Conservation (phyloP, 139 green algal species). For the Nannochloris sp. region DNA sequence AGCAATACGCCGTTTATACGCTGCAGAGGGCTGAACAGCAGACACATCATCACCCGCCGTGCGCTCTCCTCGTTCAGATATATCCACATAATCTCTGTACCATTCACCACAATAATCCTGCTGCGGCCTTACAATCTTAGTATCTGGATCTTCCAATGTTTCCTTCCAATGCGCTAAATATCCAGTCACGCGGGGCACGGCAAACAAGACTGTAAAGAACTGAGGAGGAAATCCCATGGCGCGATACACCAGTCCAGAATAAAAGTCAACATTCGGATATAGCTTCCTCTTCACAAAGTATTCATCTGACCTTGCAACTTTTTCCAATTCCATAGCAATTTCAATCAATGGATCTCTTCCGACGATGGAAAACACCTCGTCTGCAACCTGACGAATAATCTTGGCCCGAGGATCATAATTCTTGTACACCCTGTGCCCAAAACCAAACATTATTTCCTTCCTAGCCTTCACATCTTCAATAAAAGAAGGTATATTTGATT, state of each 20-base stretch:
- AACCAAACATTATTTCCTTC: slow-evolving; percentile 89
- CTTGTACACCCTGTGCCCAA: slow-evolving; percentile 98
- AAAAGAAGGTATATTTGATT: slow-evolving; percentile 66
- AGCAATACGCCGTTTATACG: slow-evolving; percentile 71
- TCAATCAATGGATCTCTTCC: slow-evolving; percentile 95
- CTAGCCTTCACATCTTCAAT: slow-evolving; percentile 62
- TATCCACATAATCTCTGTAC: slow-evolving; percentile 69
- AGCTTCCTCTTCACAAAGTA: slow-evolving; percentile 88
- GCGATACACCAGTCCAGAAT: slow-evolving; percentile 79
- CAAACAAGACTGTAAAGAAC: slow-evolving; percentile 99
- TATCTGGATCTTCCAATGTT: slow-evolving; percentile 86
- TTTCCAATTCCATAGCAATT: slow-evolving; percentile 79
- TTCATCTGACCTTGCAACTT: slow-evolving; percentile 57
- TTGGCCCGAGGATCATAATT: slow-evolving; percentile 96
- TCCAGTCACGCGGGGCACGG: slow-evolving; percentile 80
- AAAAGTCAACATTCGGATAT: slow-evolving; percentile 99
- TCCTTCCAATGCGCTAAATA: slow-evolving; percentile 98
- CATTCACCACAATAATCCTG: slow-evolving; percentile 93
- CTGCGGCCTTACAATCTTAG: slow-evolving; percentile 94
- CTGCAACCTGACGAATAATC: slow-evolving; percentile 72
- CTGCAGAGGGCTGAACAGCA: slow-evolving; percentile 68
- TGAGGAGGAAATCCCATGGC: slow-evolving; percentile 94
- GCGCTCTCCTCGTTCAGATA: slow-evolving; percentile 25
- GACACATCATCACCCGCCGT: slow-evolving; percentile 37
- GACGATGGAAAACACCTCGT: slow-evolving; percentile 82